Percentiles rank a stretch among this genome's conserved stretches.
phyloP scores from a whole-genome alignment of 2,329 filamentous ascomycete species.

The Aspergillus sp. region DNA sequence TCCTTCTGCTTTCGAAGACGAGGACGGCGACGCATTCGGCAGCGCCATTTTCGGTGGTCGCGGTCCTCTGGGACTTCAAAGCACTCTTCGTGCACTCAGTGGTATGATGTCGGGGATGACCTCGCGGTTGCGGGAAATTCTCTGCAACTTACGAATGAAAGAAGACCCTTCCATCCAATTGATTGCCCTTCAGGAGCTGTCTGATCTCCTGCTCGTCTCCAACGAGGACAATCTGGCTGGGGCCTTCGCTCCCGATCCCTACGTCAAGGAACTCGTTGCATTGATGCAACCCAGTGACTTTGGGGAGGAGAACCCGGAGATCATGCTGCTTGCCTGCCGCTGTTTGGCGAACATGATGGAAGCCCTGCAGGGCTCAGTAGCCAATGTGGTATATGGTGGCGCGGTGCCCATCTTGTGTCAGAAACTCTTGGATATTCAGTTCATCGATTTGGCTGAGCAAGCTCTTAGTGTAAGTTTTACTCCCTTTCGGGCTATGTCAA shows the following conservation, averaged over 20 bases:
- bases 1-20: constrained; percentile 47
- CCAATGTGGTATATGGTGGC: constrained; percentile 94
- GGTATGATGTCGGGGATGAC: constrained; percentile 88
- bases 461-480: constrained; percentile 63
- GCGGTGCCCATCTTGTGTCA: constrained; percentile 91
- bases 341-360: constrained; percentile 98
- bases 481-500: background rate
- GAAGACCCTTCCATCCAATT: constrained; percentile 82
- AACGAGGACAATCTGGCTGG: constrained; percentile 95
- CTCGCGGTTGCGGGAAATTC: constrained; percentile 68
- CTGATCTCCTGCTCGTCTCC: constrained; percentile 85
- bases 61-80: constrained; percentile 62
- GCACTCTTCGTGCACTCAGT: constrained; percentile 75
- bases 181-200: constrained; percentile 86
- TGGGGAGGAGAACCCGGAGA: constrained; percentile 85
- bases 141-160: constrained; percentile 70
- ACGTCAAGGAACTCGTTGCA: constrained; percentile 85
- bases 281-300: constrained; percentile 89
- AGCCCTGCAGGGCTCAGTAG: constrained; percentile 82
- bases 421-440: constrained; percentile 91
- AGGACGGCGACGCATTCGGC: constrained; percentile 56
- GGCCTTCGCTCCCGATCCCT: constrained; percentile 88
- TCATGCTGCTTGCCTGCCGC: constrained; percentile 93
- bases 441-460: constrained; percentile 95
- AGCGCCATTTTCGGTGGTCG: constrained; percentile 59